phyloP scores from a whole-genome alignment of 2,329 filamentous ascomycete species.

The Alternaria metachromatica region DNA sequence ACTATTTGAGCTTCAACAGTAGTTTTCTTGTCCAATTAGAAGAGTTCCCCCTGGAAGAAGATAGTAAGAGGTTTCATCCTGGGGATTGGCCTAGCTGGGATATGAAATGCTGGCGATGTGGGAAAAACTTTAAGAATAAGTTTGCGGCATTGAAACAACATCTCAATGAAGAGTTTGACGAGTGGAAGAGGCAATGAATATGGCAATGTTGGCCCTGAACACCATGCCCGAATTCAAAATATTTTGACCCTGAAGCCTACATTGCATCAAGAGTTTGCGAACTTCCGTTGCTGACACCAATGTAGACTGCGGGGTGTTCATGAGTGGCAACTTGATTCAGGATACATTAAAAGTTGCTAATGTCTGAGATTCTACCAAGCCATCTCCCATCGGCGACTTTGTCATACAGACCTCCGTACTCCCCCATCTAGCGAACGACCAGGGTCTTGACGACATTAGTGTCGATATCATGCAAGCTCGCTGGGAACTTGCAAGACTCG shows the following conservation, averaged over 20 bases:
- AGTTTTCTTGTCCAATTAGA: conserved; percentile 80
- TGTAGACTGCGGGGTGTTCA: not conserved
- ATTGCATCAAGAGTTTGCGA: not conserved
- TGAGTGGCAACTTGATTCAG: not conserved
- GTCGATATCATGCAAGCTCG: conserved; percentile 65
- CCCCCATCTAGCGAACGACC: conserved; percentile 34
- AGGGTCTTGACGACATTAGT: conserved; percentile 61
- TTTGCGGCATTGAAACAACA: conserved; percentile 80
- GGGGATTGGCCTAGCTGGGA: conserved; percentile 68
- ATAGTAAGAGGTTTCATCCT: conserved; percentile 69
- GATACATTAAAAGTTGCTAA: not conserved
- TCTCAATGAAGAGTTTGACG: conserved; percentile 74
- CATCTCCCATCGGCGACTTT: not conserved
- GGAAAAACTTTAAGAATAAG: conserved; percentile 72
- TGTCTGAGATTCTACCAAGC: not conserved
- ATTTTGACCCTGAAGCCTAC: not conserved
- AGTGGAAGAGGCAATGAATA: conserved; percentile 65
- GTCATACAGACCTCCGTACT: not conserved
- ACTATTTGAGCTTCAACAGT: conserved; percentile 92
- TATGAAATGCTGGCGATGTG: conserved; percentile 86
- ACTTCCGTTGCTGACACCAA: not conserved
- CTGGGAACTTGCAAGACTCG: conserved; percentile 64
- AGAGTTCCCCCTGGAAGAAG: conserved; percentile 75
- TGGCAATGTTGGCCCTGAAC: not conserved
- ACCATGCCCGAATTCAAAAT: not conserved